These are phyloP conservation scores for Podospora conica DNA, from an alignment of 495 filamentous ascomycete species.

Conservation along the genomic window DNA sequence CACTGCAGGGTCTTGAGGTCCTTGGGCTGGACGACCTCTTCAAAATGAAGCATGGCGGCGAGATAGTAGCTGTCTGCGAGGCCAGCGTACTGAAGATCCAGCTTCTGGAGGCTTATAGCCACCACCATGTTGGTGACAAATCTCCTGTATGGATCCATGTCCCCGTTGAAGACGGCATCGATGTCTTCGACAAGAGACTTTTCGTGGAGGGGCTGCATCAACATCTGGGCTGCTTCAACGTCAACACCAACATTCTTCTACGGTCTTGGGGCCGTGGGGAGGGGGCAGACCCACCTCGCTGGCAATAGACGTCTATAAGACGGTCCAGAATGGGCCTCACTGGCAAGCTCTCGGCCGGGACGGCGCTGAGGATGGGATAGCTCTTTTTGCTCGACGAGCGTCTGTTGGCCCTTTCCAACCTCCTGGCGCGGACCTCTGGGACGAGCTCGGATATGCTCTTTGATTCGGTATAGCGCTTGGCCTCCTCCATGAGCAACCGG, in stretches of 20 bases:
- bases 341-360: constrained; percentile 64
- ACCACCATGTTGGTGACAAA: constrained; percentile 84
- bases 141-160: constrained; percentile 69
- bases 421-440: constrained; percentile 49
- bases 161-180: constrained; percentile 70
- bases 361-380: constrained; percentile 72
- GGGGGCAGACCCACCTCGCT: constrained; percentile 59
- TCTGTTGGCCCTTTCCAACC: constrained; percentile 26
- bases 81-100: constrained; percentile 70
- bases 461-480: constrained; percentile 77
- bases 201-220: constrained; percentile 81
- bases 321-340: constrained; percentile 58
- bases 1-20: constrained; percentile 88
- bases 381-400: constrained; percentile 39
- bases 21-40: constrained; percentile 69
- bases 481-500: constrained; percentile 87
- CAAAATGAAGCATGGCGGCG: constrained; percentile 73
- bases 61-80: constrained; percentile 90
- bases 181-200: constrained; percentile 68
- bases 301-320: constrained; percentile 71
- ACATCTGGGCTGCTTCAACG: constrained; percentile 60
- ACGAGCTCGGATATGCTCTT: constrained; percentile 83
- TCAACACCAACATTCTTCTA: constrained; percentile 9
- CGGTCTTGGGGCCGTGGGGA: neutral
- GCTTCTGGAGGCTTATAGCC: constrained; percentile 85